Evolutionary conservation across 75 land plant genomes (phyloP), one percentile per base, ranked within the genome.

Genomic region (Azolla pinnata): DNA sequence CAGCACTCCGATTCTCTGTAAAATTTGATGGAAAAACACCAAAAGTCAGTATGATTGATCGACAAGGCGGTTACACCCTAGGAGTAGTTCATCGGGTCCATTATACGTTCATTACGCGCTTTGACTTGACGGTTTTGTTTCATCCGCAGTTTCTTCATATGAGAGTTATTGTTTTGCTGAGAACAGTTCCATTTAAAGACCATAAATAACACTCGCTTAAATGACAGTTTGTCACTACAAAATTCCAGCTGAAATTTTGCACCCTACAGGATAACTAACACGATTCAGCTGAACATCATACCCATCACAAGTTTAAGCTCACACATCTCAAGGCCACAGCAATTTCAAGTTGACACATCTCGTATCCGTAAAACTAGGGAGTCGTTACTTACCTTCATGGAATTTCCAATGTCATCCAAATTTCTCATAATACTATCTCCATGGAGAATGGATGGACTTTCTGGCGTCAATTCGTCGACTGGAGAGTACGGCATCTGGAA

Each of bases 401-500:
- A 23, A 4, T 52, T 23, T 23, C 54, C 29, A 2, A 52, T 52
- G 25, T 52, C 54, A 25, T 52, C 54, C 18, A 52, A 29, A 10
- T 52, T 52, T 3, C 27, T 21, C 27, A 52, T 2, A 2, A 52
- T 52, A 1, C 12, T 25, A 12, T 52, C 54, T 52, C 54, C 54
- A 25, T 26, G 4, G 29, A 52, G 29, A 52, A 52, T 26, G 14
- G 4, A 24, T 19, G 54, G 54, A 52, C 54, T 27, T 24, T 52
- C 54, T 2, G 4, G 14, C 18, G 29, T 12, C 1, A 26, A 4
- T 12, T 52, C 54, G 27, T 52, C 27, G 3, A 26, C 29, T 19
- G 50, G 50, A 47, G 54, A 27, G 28, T 52, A 52, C 10, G 54
- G 2, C 54, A 52, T 52, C 54, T 52, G 28, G 21, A 46, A 46